Evolutionary conservation across 106 monocot genomes (phyloP).

Genomic region (Platanthera guangdongensis): DNA sequence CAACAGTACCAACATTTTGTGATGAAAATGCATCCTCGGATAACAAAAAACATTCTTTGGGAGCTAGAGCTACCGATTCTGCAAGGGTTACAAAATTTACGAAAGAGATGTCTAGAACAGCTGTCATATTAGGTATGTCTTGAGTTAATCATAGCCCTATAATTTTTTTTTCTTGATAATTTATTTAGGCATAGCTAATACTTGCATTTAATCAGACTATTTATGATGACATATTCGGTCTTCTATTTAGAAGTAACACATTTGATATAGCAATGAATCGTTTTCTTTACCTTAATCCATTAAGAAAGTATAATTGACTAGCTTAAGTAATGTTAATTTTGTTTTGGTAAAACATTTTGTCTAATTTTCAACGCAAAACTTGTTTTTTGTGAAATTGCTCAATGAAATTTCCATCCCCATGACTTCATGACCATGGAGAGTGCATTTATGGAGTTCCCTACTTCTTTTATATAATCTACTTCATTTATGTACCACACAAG

Average conservation of each 20-base stretch:
- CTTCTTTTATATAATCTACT: background rate
- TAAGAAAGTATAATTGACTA: background rate
- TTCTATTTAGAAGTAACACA: background rate
- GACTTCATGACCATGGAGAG: background rate
- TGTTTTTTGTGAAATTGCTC: background rate
- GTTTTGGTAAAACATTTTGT: background rate
- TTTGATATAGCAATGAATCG: background rate
- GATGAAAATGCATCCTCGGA: conserved; percentile 30
- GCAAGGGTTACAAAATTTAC: conserved; percentile 78
- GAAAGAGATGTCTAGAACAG: conserved; percentile 63
- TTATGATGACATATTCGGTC: background rate
- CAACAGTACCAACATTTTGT: conserved; percentile 24
- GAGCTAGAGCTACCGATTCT: conserved; percentile 87
- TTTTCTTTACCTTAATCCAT: background rate
- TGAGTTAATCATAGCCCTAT: background rate
- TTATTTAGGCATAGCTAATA: background rate
- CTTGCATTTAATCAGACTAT: background rate
- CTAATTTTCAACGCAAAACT: background rate
- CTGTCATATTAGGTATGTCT: conserved; percentile 74
- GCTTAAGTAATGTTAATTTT: background rate
- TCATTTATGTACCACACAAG: background rate
- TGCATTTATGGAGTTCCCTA: background rate
- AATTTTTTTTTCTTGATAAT: background rate
- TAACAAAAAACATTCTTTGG: conserved; percentile 41
- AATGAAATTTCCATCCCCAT: background rate